Evolutionary conservation across 805 yeast species (phyloP), one percentile per base, ranked within the genome.

Genomic region (Isabelozyma gotoi): DNA sequence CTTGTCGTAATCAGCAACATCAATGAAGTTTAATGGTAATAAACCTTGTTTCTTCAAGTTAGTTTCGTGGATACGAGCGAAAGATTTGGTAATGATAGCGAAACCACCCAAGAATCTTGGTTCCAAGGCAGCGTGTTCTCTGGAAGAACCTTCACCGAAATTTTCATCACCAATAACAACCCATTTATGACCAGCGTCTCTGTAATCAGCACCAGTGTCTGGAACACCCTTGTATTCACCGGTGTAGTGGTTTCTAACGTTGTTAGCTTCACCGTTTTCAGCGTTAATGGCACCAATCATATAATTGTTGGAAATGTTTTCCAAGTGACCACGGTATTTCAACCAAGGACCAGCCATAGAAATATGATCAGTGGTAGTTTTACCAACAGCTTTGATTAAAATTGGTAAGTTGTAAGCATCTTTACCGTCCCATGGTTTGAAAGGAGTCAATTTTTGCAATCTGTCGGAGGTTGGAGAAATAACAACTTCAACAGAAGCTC

Each of bases 311-410:
- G 97, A 90, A 67, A 92, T 94, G 85, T 92, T 92, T 79, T 90
- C 92, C 78, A 92, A 81, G 79, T 92, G 99, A 76, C 99, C 99
- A 81, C 97, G 88, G 92, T 92, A 92, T 80, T 92, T 92, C 82
- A 92, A 87, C 99, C 99, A 92, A 67, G 98, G 97, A 77, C 99
- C 99, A 67, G 99, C 99, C 96, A 89, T 91, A 63, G 98, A 92
- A 64, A 92, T 92, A 78, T 92, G 99, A 78, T 92, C 99, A 60
- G 99, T 92, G 62, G 99, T 92, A 71, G 97, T 91, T 82, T 92
- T 92, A 77, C 97, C 98, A 51, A 85, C 77, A 57, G 97, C 88
- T 79, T 94, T 92, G 75, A 92, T 88, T 76, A 92, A 84, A 61
- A 92, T 92, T 73, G 97, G 97, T 80, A 92, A 76, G 66, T 78